Evolutionary conservation across 179 eudicot genomes (phyloP), one percentile per base, ranked within the genome.

Genomic region (Dionaea muscipula): DNA sequence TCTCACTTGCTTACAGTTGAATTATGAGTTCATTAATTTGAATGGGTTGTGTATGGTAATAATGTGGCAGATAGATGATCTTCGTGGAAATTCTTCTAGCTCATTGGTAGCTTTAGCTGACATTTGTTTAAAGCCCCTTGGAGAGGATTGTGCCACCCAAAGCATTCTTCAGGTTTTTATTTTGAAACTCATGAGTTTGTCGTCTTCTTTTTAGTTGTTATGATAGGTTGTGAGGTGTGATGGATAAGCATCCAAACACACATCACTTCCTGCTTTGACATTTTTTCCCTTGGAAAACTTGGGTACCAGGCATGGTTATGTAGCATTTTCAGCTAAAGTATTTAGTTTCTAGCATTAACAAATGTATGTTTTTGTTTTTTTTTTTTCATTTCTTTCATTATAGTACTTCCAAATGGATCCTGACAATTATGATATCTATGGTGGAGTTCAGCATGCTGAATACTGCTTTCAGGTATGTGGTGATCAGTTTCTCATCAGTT

Each of bases 381-480:
- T 11, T 31, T 63, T 2, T 26, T 39, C 22, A 53, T 60, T 58
- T 66, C 21, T 61, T 31, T 67, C 38, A 21, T 63, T 57, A 68
- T 61, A 91, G 98, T 91, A 91, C 68, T 91, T 78, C 78, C 84
- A 91, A 70, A 91, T 91, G 98, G 86, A 91, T 78, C 79, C 74
- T 50, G 74, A 62, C 59, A 91, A 81, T 61, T 91, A 67, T 72
- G 89, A 84, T 60, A 45, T 53, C 61, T 81, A 71, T 79, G 96
- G 96, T 44, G 94, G 91, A n/a, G 59, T 88, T 27, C 81, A 82
- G 28, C 98, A 91, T 73, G 85, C 82, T 63, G 78, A 75, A 41
- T 91, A 88, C 68, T 91, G 98, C 77, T 87, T 91, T 70, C 81
- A 91, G 96, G 98, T 91, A 50, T 60, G 20, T 14, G 16, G 26